Evolutionary conservation across 768 basidiomycete genomes (phyloP).

Genomic region (Hypsizygus marmoreus): DNA sequence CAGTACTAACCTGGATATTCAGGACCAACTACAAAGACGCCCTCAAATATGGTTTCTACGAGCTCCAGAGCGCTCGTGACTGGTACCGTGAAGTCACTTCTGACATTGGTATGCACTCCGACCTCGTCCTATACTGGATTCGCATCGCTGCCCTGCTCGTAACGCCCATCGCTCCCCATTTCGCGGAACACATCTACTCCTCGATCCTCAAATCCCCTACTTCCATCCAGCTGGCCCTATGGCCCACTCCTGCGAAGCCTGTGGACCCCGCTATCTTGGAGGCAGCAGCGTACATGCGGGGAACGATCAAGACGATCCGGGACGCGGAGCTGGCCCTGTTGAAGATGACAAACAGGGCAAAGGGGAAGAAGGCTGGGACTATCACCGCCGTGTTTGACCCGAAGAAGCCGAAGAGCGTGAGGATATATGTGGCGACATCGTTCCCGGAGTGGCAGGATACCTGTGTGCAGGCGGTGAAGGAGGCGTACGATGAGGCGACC

Average conservation of each 20-base stretch:
- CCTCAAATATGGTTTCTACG: constrained; percentile 93
- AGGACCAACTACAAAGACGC: constrained; percentile 97
- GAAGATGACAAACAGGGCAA: constrained; percentile 80
- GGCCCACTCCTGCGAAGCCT: constrained; percentile 67
- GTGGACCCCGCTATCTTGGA: constrained; percentile 72
- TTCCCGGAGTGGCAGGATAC: constrained; percentile 96
- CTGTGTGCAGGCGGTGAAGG: constrained; percentile 75
- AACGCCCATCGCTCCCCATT: constrained; percentile 90
- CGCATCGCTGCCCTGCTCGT: constrained; percentile 76
- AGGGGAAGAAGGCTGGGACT: constrained; percentile 55
- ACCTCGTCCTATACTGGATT: constrained; percentile 87
- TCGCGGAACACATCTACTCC: constrained; percentile 89
- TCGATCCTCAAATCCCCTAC: constrained; percentile 68
- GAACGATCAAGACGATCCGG: constrained; percentile 87
- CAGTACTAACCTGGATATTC: too few relatives aligned
- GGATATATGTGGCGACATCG: constrained; percentile 85
- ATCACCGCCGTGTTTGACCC: constrained; percentile 70
- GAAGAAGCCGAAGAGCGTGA: constrained; percentile 79
- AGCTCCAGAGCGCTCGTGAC: constrained; percentile 87
- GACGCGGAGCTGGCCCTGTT: constrained; percentile 80
- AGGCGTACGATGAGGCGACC: constrained; percentile 56
- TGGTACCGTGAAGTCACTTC: constrained; percentile 94
- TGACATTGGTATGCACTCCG: constrained; percentile 89
- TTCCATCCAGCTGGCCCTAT: constrained; percentile 81
- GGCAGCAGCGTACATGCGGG: constrained; percentile 82